Base-by-base conservation (phyloP, 768 basidiomycete species). In the Lentinus brumalis region DNA sequence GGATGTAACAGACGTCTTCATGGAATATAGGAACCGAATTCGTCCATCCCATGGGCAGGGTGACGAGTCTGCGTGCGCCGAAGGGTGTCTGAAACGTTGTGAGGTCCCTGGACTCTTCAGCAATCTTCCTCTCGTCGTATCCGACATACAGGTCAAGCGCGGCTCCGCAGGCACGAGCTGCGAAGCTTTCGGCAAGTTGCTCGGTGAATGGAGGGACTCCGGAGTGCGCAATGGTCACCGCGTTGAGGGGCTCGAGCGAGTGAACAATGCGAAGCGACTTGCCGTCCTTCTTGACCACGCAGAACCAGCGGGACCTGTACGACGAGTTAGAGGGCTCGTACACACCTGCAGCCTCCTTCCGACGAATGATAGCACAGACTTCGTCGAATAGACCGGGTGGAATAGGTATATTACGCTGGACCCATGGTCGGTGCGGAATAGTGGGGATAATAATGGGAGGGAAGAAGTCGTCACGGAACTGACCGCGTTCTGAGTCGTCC, bases 11-110 rank as follows among this genome's bases (percentile, higher is more conserved):
- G 6, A 79, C 69, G 54, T 80, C 72, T 11, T 72, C 76, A 15
- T 82, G 77, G 50, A 79, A 76, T 1, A 80, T 76, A 0, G 73
- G 74, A 0, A 75, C 71, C 0, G 73, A 75, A 29, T 81, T 80
- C 0, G 79, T 79, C 44, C 69, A 78, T 0, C 79, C 81, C 76
- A 78, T 78, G 0, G 78, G 78, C 0, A 81, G 59, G 0, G 69
- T 66, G 1, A 69, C 69, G 0, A 80, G 67, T 0, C 71, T 62
- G 0, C 77, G 55, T 0, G 71, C 62, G 1, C 78, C 76, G 5
- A 77, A 67, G 0, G 76, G 78, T 0, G 73, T 76, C 56, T 76
- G 71, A 64, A 81, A 82, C 0, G 76, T 78, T 0, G 79, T 82
- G 8, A 77, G 62, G 39, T 81, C 76, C 8, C 71, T 52, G 0